Base-by-base conservation (phyloP, 305 asterid species). In the Fraxinus floribunda region DNA sequence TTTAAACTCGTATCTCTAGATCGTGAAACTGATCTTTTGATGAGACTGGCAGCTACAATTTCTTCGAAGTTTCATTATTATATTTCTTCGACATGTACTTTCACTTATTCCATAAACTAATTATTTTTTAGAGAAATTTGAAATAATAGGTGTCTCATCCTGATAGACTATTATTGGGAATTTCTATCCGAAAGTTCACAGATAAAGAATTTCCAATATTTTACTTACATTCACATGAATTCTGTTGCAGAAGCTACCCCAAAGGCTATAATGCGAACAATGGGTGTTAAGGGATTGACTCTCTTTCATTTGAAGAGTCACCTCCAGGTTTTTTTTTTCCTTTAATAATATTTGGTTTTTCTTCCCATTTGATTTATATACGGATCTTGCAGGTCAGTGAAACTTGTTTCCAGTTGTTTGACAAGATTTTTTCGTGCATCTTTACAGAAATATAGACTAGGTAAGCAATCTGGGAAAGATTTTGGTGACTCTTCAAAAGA, bases 241-340 rank as follows among this genome's bases (percentile, higher is more conserved):
- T 82, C 75, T 85, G 15, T 71, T 71, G 76, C 95, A 95, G 98
- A 95, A 88, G 98, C 98, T 52, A 95, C 98, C 35, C 97, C 98
- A 20, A 95, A 95, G 90, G 95, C 97, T 44, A 88, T 95, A 77
- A 81, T 93, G 93, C 91, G 98, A 57, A 91, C 97, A 57, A 95
- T 95, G 98, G 94, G 98, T 78, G 98, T 92, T 60, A 93, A 95
- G 87, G 98, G 98, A 36, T 86, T 95, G 84, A 92, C 98, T 5
- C 94, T 95, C 60, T 95, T 91, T 86, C 98, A 95, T 84, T 86
- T 95, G 83, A 95, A 95, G 94, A 89, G 94, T 80, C 98, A 95
- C 90, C 98, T 95, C 84, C 98, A 95, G 97, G 98, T 95, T 79
- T 86, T 15, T 78, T 74, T 18, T 5, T 18, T 26, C 36, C 73